These are phyloP conservation scores for Aspergillus saccharolyticus DNA, from an alignment of 495 filamentous ascomycete genomes.

Conservation along the genomic window DNA sequence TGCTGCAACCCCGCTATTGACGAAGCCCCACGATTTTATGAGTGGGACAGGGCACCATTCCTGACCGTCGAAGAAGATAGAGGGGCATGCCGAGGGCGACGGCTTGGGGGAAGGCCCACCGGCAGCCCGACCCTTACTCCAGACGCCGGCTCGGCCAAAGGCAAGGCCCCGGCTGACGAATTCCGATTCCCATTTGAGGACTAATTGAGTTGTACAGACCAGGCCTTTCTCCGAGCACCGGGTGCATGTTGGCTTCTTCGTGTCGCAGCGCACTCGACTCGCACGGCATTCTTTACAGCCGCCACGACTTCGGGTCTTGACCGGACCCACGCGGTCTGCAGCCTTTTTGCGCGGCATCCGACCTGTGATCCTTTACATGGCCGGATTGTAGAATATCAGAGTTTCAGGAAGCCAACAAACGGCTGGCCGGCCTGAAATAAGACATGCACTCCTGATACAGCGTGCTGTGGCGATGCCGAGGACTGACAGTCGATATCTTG, in stretches of 20 bases:
- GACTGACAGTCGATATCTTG: background rate
- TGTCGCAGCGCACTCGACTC: conserved; percentile 42
- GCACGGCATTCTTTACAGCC: conserved; percentile 42
- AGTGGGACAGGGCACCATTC: conserved; percentile 30
- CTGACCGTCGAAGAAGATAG: conserved; percentile 18
- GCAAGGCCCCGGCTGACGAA: conserved; percentile 40
- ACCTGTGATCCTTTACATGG: conserved; percentile 25
- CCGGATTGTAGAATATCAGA: background rate
- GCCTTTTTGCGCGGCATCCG: conserved; percentile 44
- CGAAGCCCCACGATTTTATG: conserved; percentile 33
- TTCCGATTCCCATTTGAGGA: conserved; percentile 45
- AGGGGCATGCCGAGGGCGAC: conserved; percentile 13
- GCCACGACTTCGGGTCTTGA: conserved; percentile 42
- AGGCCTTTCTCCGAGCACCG: conserved; percentile 35
- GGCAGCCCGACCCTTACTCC: conserved; percentile 30
- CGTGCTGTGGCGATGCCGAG: background rate
- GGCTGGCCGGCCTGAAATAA: background rate
- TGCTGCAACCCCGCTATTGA: conserved; percentile 33
- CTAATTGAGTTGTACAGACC: conserved; percentile 34
- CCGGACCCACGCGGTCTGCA: conserved; percentile 37
- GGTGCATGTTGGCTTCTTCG: conserved; percentile 39
- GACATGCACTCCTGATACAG: background rate
- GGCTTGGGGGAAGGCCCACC: conserved; percentile 8
- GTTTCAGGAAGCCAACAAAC: background rate
- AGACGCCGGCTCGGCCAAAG: conserved; percentile 41